Evolutionary conservation across 768 basidiomycete genomes (phyloP).

Genomic region (Termitomyces sp.): DNA sequence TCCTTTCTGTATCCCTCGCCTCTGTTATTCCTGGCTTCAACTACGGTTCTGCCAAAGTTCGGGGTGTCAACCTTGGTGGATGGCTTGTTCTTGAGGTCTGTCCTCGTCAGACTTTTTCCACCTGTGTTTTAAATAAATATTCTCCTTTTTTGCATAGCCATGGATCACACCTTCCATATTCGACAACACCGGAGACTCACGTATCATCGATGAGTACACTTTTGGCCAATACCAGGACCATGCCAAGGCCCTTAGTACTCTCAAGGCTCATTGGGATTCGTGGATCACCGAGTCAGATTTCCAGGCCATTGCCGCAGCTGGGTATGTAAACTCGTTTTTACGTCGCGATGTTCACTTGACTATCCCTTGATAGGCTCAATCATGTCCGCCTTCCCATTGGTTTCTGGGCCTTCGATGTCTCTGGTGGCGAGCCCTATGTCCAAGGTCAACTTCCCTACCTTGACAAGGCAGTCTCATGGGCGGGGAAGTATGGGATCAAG

Average conservation of each 20-base stretch:
- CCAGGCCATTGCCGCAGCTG: constrained; percentile 67
- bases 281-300: constrained; percentile 88
- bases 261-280: constrained; percentile 74
- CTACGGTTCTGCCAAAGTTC: constrained; percentile 71
- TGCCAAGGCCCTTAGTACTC: constrained; percentile 43
- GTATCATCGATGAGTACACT: constrained; percentile 77
- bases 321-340: constrained; percentile 39
- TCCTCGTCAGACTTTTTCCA: constrained; percentile 1
- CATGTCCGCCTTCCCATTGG: constrained; percentile 86
- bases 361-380: constrained; percentile 53
- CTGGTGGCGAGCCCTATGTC: constrained; percentile 74
- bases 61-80: constrained; percentile 81
- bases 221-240: constrained; percentile 63
- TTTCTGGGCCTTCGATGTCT: constrained; percentile 87
- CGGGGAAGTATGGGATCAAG: constrained; percentile 67
- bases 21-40: constrained; percentile 58
- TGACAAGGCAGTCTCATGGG: constrained; percentile 67
- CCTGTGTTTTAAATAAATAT: not conserved
- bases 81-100: constrained; percentile 49
- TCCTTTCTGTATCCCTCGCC: constrained; percentile 27
- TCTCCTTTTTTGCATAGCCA: constrained; percentile 40
- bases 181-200: constrained; percentile 57
- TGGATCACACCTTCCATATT: constrained; percentile 82
- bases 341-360: constrained; percentile 4
- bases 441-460: constrained; percentile 76